Conservation (phyloP, 257 asterid species). For the Prunella vulgaris region DNA sequence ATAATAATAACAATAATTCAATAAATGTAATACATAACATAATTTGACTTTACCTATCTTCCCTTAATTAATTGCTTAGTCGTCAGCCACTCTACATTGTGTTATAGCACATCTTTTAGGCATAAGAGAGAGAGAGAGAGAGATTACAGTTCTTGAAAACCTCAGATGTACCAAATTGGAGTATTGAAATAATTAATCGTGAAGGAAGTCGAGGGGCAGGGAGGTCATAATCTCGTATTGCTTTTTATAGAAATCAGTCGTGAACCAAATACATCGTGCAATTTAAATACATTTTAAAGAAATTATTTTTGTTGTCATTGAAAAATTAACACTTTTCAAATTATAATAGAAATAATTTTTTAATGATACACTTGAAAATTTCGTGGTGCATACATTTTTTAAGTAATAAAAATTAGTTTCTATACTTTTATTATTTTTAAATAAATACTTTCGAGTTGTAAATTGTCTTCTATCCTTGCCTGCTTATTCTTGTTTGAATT, state of each 20-base stretch:
- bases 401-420: neutral
- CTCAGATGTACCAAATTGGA: neutral
- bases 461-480: neutral
- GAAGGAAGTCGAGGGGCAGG: neutral
- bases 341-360: too few relatives aligned
- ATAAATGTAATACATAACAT: neutral
- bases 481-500: neutral
- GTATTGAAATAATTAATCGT: neutral
- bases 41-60: slow-evolving; percentile 1
- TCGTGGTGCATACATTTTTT: too few relatives aligned
- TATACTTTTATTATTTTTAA: neutral
- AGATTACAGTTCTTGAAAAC: neutral
- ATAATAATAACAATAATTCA: neutral
- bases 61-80: slow-evolving; percentile 17
- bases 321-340: too few relatives aligned
- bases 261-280: too few relatives aligned
- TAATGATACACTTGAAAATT: too few relatives aligned
- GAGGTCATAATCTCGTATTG: neutral
- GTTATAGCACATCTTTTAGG: neutral
- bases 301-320: too few relatives aligned
- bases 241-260: too few relatives aligned
- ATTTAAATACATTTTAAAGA: too few relatives aligned
- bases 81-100: slow-evolving; percentile 20
- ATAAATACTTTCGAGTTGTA: neutral
- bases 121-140: neutral